Base-by-base conservation (phyloP, 2,329 filamentous ascomycete species). In the Balansia obtecta region DNA sequence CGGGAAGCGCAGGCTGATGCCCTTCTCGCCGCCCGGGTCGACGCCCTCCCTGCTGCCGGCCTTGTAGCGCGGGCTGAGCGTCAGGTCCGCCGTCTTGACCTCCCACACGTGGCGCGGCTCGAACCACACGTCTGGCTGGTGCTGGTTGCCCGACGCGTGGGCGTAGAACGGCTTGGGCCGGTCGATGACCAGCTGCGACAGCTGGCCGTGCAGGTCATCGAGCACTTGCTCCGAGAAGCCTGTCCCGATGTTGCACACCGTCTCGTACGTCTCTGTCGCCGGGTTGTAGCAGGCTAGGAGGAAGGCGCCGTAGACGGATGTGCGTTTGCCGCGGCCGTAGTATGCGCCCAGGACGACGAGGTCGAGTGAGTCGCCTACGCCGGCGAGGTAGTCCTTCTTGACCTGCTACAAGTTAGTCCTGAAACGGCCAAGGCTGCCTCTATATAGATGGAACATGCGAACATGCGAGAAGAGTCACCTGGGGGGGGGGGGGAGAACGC, bases 101-200 rank as follows among this genome's bases (percentile, higher is more conserved):
- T 98, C 93, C 93, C 93, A 98, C 1, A 98, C 93, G 60, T 85
- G 84, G 41, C 83, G 82, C 13, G 93, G 88, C 73, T 98, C 93
- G 64, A 98, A 93, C 93, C 93, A 98, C 38, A 98, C 89, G 65
- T 98, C 93, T 1, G 93, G 93, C 65, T 98, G 93, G 64, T 97
- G 89, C 68, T 95, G 91, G 46, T 82, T 82, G 47, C 87, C 88
- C 0, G 76, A 71, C 4, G 86, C 89, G 66, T 98, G 93, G 1
- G 82, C 76, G 68, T 97, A 98, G 67, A 95, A 98, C 0, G 93
- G 93, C 63, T 98, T 98, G 1, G 91, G 80, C 1, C 83, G 82
- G 62, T 95, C 88, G 58, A 98, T 98, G 57, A 85, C 82, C 46
- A 88, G 81, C 9, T 81, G 76, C 0, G 80, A 84, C 30, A 98